A percentile compares a stretch with the other conserved stretches of the same genome.
These are phyloP conservation scores for Plasmodium cynomolgi DNA, from an alignment of 169 alveolate species.

Conservation along the genomic window DNA sequence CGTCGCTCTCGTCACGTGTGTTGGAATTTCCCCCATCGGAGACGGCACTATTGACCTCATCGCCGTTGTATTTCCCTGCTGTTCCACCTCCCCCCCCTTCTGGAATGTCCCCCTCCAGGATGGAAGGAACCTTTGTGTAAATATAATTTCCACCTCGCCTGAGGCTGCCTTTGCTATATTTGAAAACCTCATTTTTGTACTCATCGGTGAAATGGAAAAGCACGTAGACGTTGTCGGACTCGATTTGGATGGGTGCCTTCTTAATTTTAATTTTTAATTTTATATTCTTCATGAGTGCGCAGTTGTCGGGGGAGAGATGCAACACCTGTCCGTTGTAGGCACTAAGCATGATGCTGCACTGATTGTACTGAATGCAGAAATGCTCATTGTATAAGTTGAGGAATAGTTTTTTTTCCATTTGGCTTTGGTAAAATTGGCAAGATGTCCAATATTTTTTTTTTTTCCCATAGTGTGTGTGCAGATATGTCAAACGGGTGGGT, in stretches of 20 bases:
- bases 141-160: slow-evolving; percentile 24
- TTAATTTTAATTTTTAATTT: slow-evolving; percentile 50
- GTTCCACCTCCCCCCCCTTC: background rate
- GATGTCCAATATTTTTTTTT: background rate
- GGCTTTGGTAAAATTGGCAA: background rate
- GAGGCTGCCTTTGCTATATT: slow-evolving; percentile 24
- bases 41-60: background rate
- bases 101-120: background rate
- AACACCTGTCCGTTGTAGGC: slow-evolving; percentile 35
- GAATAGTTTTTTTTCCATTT: slow-evolving; percentile 19
- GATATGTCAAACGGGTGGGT: background rate
- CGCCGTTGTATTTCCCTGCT: background rate
- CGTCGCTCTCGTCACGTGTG: background rate
- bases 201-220: slow-evolving; percentile 21
- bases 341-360: background rate
- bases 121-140: slow-evolving; percentile 9
- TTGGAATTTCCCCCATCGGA: background rate
- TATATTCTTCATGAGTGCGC: slow-evolving; percentile 24
- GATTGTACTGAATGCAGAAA: background rate
- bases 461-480: background rate
- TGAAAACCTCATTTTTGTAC: slow-evolving; percentile 4
- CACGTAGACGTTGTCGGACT: slow-evolving; percentile 4
- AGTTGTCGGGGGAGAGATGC: slow-evolving; percentile 20
- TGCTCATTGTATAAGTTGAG: slow-evolving; percentile 12
- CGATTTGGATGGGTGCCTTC: slow-evolving; percentile 34